Evolutionary conservation across 129 eudicot genomes (phyloP), one percentile per base, ranked within the genome.

Genomic region (Glebionis coronaria): DNA sequence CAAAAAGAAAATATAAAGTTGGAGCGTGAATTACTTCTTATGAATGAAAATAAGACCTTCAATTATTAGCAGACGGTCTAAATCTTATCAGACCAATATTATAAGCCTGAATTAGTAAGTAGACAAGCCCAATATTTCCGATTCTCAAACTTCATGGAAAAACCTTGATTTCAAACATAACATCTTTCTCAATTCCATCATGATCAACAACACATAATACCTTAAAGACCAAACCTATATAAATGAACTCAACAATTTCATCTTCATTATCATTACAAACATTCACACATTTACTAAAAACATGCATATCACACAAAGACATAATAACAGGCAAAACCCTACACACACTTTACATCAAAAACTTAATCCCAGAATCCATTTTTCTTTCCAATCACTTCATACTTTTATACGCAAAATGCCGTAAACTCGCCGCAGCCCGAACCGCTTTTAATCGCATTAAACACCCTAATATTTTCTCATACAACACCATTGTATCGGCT

Each of bases 331-430:
- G 89, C 56, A 82, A 80, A 69, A 52, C 83, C 60, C 76, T 85
- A 3, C 92, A 88, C 35, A 29, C 89, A 10, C 59, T 85, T 1
- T 82, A 81, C 82, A 65, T 85, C 76, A 85, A 83, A 65, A 66
- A 82, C 65, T 47, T 68, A n/a, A 61, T 83, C 65, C 87, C 93
- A 10, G 71, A 77, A 16, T 76, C 86, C 31, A 81, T 80, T 55
- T 85, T 80, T 18, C 76, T 87, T 15, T 80, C 95, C 77, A 90
- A 87, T 73, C 95, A 90, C 71, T 90, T 90, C 84, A 81, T 82
- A 67, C 85, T 90, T 70, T 83, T 90, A 38, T 90, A 90, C 91
- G 87, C 97, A 78, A 84, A 84, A 80, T 90, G 97, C 72, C 77
- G 89, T 79, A 73, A 71, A 59, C 82, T 90, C 29, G 42, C 83